A percentile compares a stretch with the other conserved stretches of the same genome.
Conservation (phyloP, 495 filamentous ascomycete genomes). For the Penicillium herquei region DNA sequence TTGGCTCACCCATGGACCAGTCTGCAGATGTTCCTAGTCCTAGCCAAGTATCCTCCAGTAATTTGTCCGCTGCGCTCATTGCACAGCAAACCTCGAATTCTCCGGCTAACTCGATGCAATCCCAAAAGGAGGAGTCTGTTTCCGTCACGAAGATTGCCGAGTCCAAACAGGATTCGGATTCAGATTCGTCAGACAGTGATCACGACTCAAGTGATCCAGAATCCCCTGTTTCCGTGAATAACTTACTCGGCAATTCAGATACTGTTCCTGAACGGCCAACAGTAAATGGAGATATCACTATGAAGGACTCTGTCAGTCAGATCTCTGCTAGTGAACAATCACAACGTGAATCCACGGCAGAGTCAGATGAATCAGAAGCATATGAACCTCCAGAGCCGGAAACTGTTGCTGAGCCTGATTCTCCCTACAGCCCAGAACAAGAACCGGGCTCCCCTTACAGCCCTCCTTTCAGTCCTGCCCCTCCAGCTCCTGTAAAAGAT, state of each 20-base stretch:
- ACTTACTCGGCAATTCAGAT: not conserved
- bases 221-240: not conserved
- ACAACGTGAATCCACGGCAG: constrained; percentile 28
- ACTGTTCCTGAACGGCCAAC: no score
- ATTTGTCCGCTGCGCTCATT: not conserved
- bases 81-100: not conserved
- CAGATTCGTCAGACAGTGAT: not conserved
- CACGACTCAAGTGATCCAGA: not conserved
- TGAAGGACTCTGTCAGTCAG: not conserved
- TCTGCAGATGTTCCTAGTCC: constrained; percentile 24
- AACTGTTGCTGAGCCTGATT: constrained; percentile 27
- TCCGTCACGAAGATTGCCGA: not conserved
- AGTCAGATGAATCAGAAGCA: constrained; percentile 45
- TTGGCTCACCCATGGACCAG: constrained; percentile 44
- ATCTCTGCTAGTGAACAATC: constrained; percentile 8
- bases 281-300: not conserved
- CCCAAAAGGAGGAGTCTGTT: not conserved
- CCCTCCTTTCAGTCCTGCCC: constrained; percentile 37
- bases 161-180: not conserved
- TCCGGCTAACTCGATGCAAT: not conserved
- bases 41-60: constrained; percentile 4
- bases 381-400: constrained; percentile 61
- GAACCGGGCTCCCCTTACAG: constrained; percentile 23
- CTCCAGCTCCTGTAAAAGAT: constrained; percentile 26
- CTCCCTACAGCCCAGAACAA: constrained; percentile 29